Evolutionary conservation across 2,329 filamentous ascomycete species (phyloP), one percentile per base, ranked within the genome.

Genomic region (Madurella mycetomatis): DNA sequence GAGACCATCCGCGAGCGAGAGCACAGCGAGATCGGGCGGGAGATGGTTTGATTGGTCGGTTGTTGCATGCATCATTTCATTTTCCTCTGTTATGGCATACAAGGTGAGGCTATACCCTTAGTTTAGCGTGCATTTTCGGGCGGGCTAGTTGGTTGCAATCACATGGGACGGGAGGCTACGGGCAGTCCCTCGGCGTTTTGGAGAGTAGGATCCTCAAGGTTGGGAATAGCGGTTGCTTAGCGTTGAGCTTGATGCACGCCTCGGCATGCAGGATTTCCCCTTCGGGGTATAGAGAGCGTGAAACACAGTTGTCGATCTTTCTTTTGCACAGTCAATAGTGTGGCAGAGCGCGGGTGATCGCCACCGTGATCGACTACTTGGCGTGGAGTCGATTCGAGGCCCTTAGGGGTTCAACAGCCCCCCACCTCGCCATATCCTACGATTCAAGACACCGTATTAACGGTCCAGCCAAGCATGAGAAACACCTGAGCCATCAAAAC

Each of bases 401-500:
- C 34, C 34, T 37, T 11, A 4, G 4, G 34, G 34, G 25, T 25
- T 25, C 25, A 25, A 25, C 25, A 25, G 7, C 25, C 25, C 25
- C 25, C 25, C 25, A 7, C 25, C 25, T 25, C 3, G 25, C 25
- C 25, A 4, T 25, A 37, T 12, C 34, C 2, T 37, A 37, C 2
- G 4, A 11, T 37, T 34, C 31, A 7, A 34, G 31, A 37, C 34
- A 37, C 11, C 2, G 9, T 55, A 34, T 53, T 41, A 49, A 54
- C 40, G 51, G 61, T 90, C 85, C 46, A 83, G 72, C 64, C 95
- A 69, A 97, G 96, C 43, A 79, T 81, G 65, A 96, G 67, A 67
- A 96, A 95, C 0, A 83, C 85, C 59, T 79, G 76, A 0, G 84
- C 86, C 51, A 96, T 84, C 2, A 76, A 72, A n/a, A 94, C 76